Percentiles rank a stretch among this genome's conserved stretches.
Conservation (phyloP, 2,329 filamentous ascomycete species). For the Tympanopsis confertula region DNA sequence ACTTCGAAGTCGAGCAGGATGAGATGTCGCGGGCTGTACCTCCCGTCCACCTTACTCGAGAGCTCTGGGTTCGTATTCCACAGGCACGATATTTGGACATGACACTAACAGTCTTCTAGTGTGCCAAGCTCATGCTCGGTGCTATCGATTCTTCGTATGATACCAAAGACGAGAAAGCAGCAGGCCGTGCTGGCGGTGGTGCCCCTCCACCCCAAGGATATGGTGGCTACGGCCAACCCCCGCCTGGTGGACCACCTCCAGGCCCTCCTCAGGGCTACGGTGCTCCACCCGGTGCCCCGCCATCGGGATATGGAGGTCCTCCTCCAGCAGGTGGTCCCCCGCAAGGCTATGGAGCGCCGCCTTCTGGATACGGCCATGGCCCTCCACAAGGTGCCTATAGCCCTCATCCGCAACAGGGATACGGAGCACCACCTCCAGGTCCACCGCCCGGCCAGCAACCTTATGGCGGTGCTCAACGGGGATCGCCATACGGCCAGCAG, state of each 20-base stretch:
- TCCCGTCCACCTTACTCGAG: neutral
- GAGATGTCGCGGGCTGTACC: neutral
- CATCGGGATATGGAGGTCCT: neutral
- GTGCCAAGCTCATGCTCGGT: constrained; percentile 1
- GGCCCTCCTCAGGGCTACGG: neutral
- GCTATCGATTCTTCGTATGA: constrained; percentile 1
- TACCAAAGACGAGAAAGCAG: neutral
- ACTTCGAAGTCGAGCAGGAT: constrained; percentile 1
- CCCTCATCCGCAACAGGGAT: too few species aligned
- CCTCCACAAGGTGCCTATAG: too few species aligned
- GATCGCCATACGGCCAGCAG: too few species aligned
- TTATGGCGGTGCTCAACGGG: too few species aligned
- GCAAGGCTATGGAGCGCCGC: too few species aligned
- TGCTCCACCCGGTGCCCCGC: neutral
- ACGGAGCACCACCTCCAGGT: too few species aligned
- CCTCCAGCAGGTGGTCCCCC: too few species aligned
- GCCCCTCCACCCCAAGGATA: neutral
- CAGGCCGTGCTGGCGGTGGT: neutral
- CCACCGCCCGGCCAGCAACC: too few species aligned
- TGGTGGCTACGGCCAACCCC: neutral
- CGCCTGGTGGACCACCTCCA: neutral
- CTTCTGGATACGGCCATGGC: too few species aligned
- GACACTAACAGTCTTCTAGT: neutral
- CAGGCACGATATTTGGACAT: neutral
- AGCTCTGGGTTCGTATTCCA: neutral